phyloP scores from a whole-genome alignment of 2,329 filamentous ascomycete genomes.

The Mycosphaerella sp. region DNA sequence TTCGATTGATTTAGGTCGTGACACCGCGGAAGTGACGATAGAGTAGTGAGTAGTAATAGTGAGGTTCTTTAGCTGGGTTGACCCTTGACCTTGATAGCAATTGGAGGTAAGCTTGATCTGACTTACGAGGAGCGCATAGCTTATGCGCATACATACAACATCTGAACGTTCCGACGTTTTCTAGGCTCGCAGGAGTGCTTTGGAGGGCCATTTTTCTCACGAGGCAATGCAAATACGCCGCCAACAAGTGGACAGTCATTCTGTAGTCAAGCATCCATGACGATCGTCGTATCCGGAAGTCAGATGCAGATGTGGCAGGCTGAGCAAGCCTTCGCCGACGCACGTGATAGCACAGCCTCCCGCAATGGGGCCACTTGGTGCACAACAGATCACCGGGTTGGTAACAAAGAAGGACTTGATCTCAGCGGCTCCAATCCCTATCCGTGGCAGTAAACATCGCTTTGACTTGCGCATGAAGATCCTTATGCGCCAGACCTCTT shows the following conservation, averaged over 20 bases:
- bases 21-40: background rate
- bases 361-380: background rate
- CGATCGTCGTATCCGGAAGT: background rate
- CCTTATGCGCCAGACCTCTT: constrained; percentile 21
- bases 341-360: background rate
- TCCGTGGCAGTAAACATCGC: constrained; percentile 32
- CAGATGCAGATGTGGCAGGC: background rate
- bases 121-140: background rate
- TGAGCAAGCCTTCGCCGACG: background rate
- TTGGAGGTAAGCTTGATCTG: background rate
- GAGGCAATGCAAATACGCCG: background rate
- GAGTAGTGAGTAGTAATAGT: background rate
- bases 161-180: background rate
- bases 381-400: background rate
- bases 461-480: constrained; percentile 27
- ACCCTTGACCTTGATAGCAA: background rate
- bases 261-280: no score
- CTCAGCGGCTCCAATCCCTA: constrained; percentile 28
- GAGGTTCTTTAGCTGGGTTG: no score
- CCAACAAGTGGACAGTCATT: background rate
- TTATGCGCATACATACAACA: background rate
- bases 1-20: background rate
- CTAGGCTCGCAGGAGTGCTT: background rate
- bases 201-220: background rate
- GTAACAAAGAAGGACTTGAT: background rate